These are phyloP conservation scores for Amanita molliuscula DNA, from an alignment of 768 basidiomycete species.

Conservation along the genomic window DNA sequence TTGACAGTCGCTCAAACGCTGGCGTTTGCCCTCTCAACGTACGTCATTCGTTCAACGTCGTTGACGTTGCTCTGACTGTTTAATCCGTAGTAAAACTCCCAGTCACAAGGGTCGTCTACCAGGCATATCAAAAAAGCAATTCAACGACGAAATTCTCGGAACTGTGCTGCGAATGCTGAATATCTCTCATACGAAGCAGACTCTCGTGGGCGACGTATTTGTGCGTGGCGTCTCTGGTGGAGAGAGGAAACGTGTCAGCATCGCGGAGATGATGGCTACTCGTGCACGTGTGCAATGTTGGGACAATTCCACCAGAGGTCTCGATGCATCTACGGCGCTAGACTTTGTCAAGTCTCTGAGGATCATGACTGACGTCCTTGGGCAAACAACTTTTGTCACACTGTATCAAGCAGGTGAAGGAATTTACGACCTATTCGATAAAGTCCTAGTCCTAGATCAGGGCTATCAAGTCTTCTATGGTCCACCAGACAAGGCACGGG, in stretches of 20 bases:
- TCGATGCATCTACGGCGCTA: conserved; percentile 81
- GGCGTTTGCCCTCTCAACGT: conserved; percentile 59
- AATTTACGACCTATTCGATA: conserved; percentile 75
- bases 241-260: conserved; percentile 71
- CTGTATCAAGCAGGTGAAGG: conserved; percentile 80
- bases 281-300: conserved; percentile 74
- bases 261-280: conserved; percentile 81
- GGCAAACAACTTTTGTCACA: conserved; percentile 72
- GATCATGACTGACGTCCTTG: conserved; percentile 71
- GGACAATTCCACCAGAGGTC: conserved; percentile 79
- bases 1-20: conserved; percentile 75
- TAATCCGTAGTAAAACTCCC: conserved; percentile 44
- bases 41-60: conserved; percentile 9
- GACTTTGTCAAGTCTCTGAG: conserved; percentile 77
- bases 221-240: conserved; percentile 77
- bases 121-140: conserved; percentile 50
- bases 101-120: conserved; percentile 66
- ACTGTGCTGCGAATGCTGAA: conserved; percentile 72
- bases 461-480: conserved; percentile 81
- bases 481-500: conserved; percentile 57
- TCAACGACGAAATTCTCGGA: conserved; percentile 44
- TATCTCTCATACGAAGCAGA: conserved; percentile 68
- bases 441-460: conserved; percentile 74
- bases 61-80: conserved; percentile 19
- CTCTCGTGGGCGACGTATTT: conserved; percentile 80